phyloP scores from a whole-genome alignment of 1,284 basidiomycete genomes.

The Tremellales sp. region DNA sequence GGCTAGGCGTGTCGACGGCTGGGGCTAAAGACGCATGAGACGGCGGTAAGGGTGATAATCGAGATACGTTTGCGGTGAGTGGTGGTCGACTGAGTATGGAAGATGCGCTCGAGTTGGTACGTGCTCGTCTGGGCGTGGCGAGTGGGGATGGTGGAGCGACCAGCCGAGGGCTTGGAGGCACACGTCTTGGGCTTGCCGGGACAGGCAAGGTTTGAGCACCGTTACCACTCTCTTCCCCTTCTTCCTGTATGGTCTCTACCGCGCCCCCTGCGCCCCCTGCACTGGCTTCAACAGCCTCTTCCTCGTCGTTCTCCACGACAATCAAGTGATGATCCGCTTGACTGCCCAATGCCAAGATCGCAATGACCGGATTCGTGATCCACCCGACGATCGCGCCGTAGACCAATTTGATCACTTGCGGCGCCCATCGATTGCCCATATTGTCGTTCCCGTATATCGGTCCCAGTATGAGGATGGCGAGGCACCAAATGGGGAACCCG shows the following conservation, averaged over 20 bases:
- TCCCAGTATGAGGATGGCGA: conserved; percentile 45
- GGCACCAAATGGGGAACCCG: conserved; percentile 45
- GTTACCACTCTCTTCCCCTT: no score
- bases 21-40: no score
- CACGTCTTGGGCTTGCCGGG: background rate
- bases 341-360: conserved; percentile 44
- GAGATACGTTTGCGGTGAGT: conserved; percentile 34
- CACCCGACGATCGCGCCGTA: conserved; percentile 46
- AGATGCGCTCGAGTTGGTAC: conserved; percentile 14
- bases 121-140: conserved; percentile 8
- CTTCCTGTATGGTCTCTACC: conserved; percentile 18
- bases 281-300: background rate
- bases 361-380: conserved; percentile 49
- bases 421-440: conserved; percentile 45
- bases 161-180: background rate
- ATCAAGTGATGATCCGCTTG: conserved; percentile 47
- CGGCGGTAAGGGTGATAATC: conserved; percentile 15
- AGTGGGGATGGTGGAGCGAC: background rate
- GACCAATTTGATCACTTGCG: conserved; percentile 46
- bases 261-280: background rate
- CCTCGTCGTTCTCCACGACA: conserved; percentile 21
- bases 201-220: background rate
- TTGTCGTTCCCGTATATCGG: conserved; percentile 44
- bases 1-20: no score
- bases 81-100: conserved; percentile 26